phyloP scores from a whole-genome alignment of 2,329 filamentous ascomycete species.

The Macroventuria anomochaeta region DNA sequence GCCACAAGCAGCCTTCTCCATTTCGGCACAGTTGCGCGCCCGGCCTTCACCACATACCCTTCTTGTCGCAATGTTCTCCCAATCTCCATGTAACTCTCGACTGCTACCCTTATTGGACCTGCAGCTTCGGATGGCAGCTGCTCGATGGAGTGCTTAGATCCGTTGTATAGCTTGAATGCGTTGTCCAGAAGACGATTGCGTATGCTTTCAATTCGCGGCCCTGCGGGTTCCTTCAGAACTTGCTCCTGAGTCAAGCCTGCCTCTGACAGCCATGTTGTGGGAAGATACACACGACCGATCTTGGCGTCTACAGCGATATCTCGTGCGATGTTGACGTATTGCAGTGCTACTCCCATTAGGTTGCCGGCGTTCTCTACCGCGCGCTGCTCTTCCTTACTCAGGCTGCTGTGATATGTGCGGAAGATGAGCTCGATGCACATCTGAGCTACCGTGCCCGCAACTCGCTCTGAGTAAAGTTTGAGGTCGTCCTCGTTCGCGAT shows the following conservation, averaged over 20 bases:
- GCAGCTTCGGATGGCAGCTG: slow-evolving; percentile 65
- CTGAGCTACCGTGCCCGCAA: slow-evolving; percentile 75
- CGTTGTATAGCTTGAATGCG: slow-evolving; percentile 66
- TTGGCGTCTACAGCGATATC: slow-evolving; percentile 73
- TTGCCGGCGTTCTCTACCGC: slow-evolving; percentile 63
- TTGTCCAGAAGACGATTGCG: slow-evolving; percentile 63
- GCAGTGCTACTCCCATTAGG: slow-evolving; percentile 75
- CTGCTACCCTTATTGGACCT: slow-evolving; percentile 70
- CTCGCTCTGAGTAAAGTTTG: slow-evolving; percentile 68
- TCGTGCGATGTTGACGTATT: slow-evolving; percentile 78
- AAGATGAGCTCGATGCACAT: slow-evolving; percentile 72
- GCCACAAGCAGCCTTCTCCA: slow-evolving; percentile 62
- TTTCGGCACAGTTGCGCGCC: slow-evolving; percentile 56
- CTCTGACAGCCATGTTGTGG: slow-evolving; percentile 67
- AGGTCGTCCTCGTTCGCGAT: slow-evolving; percentile 67
- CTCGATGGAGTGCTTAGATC: slow-evolving; percentile 64
- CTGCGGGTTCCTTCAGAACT: slow-evolving; percentile 60
- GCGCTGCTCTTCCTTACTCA: slow-evolving; percentile 42
- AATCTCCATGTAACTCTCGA: slow-evolving; percentile 80
- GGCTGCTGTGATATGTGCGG: slow-evolving; percentile 56
- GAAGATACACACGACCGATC: slow-evolving; percentile 72
- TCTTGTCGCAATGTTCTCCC: slow-evolving; percentile 64
- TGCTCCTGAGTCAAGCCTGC: slow-evolving; percentile 61
- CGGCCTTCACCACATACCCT: slow-evolving; percentile 53
- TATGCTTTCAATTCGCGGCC: slow-evolving; percentile 57